Percentiles rank a stretch among this genome's conserved stretches.
Conservation (phyloP, 352 stramenopile species). For the Pythium chondricola region DNA sequence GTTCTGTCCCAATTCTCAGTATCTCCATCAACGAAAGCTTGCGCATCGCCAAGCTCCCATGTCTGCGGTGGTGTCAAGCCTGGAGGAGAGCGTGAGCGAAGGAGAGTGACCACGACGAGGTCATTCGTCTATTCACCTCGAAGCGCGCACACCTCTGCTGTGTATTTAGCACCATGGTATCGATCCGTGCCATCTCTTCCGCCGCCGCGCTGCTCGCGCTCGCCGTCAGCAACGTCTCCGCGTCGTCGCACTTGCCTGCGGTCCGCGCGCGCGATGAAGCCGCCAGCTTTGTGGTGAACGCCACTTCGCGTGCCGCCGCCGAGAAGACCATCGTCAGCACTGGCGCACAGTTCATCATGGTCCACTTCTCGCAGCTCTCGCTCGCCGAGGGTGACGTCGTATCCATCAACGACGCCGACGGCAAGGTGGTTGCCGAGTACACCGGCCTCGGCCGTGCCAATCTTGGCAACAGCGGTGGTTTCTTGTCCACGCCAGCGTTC, state of each 20-base stretch:
- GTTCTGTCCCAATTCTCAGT: no score
- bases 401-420: conserved; percentile 18
- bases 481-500: conserved; percentile 28
- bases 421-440: conserved; percentile 20
- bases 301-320: conserved; percentile 10
- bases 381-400: conserved; percentile 26
- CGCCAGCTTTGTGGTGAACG: conserved; percentile 21
- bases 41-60: no score
- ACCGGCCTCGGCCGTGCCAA: conserved; percentile 21
- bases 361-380: conserved; percentile 37
- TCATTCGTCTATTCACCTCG: no score
- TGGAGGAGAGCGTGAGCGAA: no score
- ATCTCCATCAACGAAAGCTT: no score
- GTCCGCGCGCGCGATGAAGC: conserved; percentile 20
- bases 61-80: no score
- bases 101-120: no score
- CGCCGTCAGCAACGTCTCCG: background rate
- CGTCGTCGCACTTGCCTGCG: conserved; percentile 7
- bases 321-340: conserved; percentile 14
- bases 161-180: conserved; percentile 3
- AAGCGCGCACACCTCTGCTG: no score
- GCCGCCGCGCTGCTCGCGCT: conserved; percentile 3
- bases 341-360: conserved; percentile 29
- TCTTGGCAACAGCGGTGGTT: conserved; percentile 23
- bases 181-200: background rate